Evolutionary conservation across 371 early-diverging fungal genomes (phyloP), one percentile per base, ranked within the genome.

Genomic region (Zopfochytrium polystomum): DNA sequence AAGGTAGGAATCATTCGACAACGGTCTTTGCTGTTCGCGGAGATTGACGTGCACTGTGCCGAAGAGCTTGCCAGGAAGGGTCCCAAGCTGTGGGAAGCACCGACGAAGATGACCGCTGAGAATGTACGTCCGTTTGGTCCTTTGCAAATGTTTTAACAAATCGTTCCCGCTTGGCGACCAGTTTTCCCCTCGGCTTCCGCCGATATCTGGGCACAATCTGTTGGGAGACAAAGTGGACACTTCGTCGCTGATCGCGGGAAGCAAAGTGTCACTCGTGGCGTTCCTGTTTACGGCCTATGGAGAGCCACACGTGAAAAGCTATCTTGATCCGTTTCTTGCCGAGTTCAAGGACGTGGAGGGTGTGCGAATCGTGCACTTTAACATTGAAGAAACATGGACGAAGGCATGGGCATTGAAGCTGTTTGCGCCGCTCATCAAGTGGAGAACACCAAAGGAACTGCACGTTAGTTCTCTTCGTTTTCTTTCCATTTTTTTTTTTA

Each of bases 231-330:
- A 75, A 2, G 68, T 84, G 1, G 81, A 87, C 48, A 76, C 87
- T 0, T 77, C 81, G 2, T 78, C 85, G 25, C 47, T 84, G 23
- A 55, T 87, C 22, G 54, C 63, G n/a, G 77, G 74, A 18, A 77
- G 83, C 46, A 76, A 66, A 45, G 66, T 78, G 20, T 76, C 86
- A 13, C 66, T 91, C 18, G 83, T 91, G 63, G 74, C 82, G 1
- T 84, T 89, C 65, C 78, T 80, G 18, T 87, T 86, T 63, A 84
- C 85, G 11, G 81, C 81, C 34, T 86, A 83, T 63, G 92, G 89
- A 9, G 90, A 89, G 74, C 59, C 73, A 34, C 87, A 86, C 67
- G 81, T 81, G 6, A 78, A 80, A 15, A 68, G 79, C 26, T 87
- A 77, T 56, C 61, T 79, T 29, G 66, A 77, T 1, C 85, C 84